These are phyloP conservation scores for Tylopilus rubrobrunneus DNA, from an alignment of 768 basidiomycete species.

Conservation along the genomic window DNA sequence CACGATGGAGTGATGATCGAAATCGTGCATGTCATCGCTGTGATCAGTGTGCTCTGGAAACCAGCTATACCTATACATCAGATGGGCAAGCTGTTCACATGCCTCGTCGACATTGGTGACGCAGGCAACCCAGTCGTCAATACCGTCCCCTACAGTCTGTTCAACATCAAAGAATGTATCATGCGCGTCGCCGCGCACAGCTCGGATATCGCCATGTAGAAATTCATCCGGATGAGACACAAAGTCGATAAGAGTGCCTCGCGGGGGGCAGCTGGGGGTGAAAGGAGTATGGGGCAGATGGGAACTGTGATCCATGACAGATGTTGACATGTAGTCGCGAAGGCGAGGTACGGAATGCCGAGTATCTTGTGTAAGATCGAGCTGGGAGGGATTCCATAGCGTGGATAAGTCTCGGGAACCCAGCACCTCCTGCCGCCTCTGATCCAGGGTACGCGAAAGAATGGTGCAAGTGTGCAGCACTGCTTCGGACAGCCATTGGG, in stretches of 20 bases:
- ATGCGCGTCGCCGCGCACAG: no score
- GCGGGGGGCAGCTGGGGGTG: neutral
- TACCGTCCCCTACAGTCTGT: neutral
- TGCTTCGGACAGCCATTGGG: neutral
- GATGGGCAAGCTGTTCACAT: neutral
- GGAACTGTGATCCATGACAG: neutral
- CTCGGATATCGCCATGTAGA: no score
- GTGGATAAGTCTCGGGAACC: neutral
- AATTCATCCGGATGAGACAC: neutral
- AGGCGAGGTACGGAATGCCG: neutral
- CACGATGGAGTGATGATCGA: neutral
- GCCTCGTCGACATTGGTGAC: neutral
- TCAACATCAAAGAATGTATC: neutral
- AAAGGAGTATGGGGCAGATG: neutral
- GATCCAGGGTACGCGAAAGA: neutral
- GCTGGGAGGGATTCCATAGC: neutral
- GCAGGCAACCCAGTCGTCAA: neutral
- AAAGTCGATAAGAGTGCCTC: neutral
- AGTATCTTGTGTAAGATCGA: neutral
- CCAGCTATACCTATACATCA: neutral
- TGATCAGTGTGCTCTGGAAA: neutral
- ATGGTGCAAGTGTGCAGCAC: neutral
- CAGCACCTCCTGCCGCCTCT: neutral
- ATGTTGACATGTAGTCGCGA: neutral
- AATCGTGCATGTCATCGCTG: neutral